A percentile compares a stretch with the other conserved stretches of the same genome.
Evolutionary conservation across 306 rosid genomes (phyloP).

Genomic region (Pyrus communis): DNA sequence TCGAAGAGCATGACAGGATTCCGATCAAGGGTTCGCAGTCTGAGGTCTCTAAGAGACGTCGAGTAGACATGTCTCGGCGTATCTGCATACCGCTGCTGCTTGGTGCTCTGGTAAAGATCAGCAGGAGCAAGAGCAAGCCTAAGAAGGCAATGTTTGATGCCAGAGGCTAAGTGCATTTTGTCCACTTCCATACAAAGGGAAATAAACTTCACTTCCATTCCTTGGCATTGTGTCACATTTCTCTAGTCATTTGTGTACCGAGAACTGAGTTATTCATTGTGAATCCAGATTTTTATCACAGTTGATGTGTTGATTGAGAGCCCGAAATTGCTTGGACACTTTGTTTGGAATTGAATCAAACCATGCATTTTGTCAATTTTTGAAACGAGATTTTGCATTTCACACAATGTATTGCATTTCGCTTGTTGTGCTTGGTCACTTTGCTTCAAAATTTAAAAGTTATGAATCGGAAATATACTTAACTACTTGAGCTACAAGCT

Average conservation of each 20-base stretch:
- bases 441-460: too few species aligned
- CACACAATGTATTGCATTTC: too few species aligned
- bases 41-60: constrained; percentile 22
- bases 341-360: not conserved
- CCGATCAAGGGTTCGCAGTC: constrained; percentile 10
- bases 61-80: constrained; percentile 23
- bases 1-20: constrained; percentile 29
- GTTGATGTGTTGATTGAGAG: not conserved
- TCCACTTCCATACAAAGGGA: not conserved
- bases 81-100: constrained; percentile 47
- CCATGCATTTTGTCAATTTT: too few species aligned
- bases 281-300: not conserved
- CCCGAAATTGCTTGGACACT: not conserved
- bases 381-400: too few species aligned
- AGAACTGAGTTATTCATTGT: not conserved
- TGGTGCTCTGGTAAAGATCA: constrained; percentile 35
- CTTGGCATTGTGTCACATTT: not conserved
- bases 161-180: not conserved
- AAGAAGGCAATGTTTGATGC: constrained; percentile 21
- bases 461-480: not conserved
- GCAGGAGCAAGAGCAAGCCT: constrained; percentile 36
- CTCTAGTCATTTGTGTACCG: not conserved
- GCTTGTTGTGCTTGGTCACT: too few species aligned
- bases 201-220: not conserved
- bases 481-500: too few species aligned